Evolutionary conservation across 306 rosid species (phyloP), one percentile per base, ranked within the genome.

Genomic region (Lupinus albus): DNA sequence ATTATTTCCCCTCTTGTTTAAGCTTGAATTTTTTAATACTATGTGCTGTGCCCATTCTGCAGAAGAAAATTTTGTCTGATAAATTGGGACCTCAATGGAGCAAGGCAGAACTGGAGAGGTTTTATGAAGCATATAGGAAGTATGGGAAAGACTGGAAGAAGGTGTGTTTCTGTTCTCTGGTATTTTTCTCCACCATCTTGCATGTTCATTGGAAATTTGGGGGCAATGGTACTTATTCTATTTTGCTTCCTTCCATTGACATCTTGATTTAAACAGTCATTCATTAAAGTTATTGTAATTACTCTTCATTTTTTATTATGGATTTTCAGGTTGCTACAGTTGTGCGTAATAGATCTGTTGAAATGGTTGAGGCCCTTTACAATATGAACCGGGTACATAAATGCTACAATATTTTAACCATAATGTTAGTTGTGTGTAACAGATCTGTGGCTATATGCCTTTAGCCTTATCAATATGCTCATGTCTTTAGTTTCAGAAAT

Each of bases 11-110:
- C 0, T 28, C 32, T 60, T 30, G n/a, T 52, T 61, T 72, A 63
- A 15, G 56, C 53, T 44, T 44, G 65, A 7, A 44, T 10, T 42
- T 39, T 44, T 30, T 1, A 25, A 25, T 52, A 7, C 15, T 75
- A 61, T 42, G 36, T 25, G 30, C 30, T 25, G 4, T 25, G 30
- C 30, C 30, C 30, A 25, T 21, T 80, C 63, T 8, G 8, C 76
- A 92, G 98, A 92, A 87, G 87, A 89, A 76, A 78, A 92, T 86
- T 65, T 72, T 87, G 76, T 76, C 92, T 33, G 92, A 89, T 71
- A 86, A 86, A 77, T 72, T 89, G 75, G 98, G 98, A 80, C 70
- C 91, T 49, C 91, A 83, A 71, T 92, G 98, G 98, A 87, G 78
- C 80, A 83, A 83, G 79, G 91, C 74, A 77, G 98, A 92, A 71